phyloP scores from a whole-genome alignment of 1,284 basidiomycete genomes.

The Pholiota adiposa region DNA sequence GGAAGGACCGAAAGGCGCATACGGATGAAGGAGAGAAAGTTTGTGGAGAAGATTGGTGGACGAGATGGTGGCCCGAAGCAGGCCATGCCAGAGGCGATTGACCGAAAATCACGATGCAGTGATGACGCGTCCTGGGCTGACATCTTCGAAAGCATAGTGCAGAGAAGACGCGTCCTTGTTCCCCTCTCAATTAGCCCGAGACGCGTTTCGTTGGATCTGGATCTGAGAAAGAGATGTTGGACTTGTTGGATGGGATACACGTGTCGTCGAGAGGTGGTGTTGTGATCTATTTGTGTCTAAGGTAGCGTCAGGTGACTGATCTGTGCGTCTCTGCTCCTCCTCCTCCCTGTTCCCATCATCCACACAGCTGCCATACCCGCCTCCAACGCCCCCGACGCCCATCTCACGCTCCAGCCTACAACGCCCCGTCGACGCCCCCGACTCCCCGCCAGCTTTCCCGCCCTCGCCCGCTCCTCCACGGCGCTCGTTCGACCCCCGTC shows the following conservation, averaged over 20 bases:
- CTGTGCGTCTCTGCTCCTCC: slow-evolving; percentile 24
- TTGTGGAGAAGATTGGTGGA: slow-evolving; percentile 1
- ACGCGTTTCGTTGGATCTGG: too few relatives aligned
- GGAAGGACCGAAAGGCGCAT: slow-evolving; percentile 14
- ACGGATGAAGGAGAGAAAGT: slow-evolving; percentile 7
- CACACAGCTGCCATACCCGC: slow-evolving; percentile 4
- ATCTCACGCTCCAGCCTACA: slow-evolving; percentile 12
- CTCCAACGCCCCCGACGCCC: slow-evolving; percentile 14
- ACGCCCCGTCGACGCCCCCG: neutral
- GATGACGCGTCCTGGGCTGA: too few relatives aligned
- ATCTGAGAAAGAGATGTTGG: too few relatives aligned
- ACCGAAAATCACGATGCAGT: too few relatives aligned
- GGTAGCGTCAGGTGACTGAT: slow-evolving; percentile 31
- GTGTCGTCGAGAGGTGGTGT: slow-evolving; percentile 20
- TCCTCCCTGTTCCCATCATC: slow-evolving; percentile 23
- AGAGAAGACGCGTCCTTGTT: too few relatives aligned
- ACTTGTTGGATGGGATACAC: neutral
- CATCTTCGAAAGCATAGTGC: too few relatives aligned
- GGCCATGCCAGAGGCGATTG: too few relatives aligned
- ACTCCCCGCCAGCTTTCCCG: neutral
- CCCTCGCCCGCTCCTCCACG: slow-evolving; percentile 3
- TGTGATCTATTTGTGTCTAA: slow-evolving; percentile 28
- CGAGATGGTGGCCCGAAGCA: slow-evolving; percentile 9
- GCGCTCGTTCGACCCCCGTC: slow-evolving; percentile 11
- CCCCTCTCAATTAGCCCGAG: too few relatives aligned